Percentiles rank a stretch among this genome's conserved stretches.
Conservation (phyloP, 2,329 filamentous ascomycete genomes). For the Pestalotiopsis sp. region DNA sequence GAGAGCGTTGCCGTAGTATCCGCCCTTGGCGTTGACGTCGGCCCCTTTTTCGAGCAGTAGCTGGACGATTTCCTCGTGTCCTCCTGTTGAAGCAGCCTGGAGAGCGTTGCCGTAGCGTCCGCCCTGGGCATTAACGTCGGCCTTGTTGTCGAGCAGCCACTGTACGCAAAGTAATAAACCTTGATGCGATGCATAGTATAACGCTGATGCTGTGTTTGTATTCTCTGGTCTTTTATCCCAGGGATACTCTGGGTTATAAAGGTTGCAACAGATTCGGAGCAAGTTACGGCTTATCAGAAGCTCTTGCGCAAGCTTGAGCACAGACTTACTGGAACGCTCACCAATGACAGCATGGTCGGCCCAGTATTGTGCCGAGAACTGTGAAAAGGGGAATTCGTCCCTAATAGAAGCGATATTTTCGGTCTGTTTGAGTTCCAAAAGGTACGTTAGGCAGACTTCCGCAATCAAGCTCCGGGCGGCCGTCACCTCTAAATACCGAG, state of each 20-base stretch:
- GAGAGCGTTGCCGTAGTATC: too few relatives aligned
- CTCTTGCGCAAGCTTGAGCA: background rate
- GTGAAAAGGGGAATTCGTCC: background rate
- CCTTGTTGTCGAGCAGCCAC: background rate
- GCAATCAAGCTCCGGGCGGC: slow-evolving; percentile 22
- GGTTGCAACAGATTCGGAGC: background rate
- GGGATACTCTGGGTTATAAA: background rate
- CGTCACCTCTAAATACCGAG: too few relatives aligned
- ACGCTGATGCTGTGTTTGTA: background rate
- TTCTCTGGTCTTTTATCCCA: background rate
- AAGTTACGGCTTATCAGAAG: background rate
- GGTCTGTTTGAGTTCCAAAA: slow-evolving; percentile 14
- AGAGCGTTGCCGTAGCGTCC: slow-evolving; percentile 3
- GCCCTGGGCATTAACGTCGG: background rate
- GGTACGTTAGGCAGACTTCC: slow-evolving; percentile 27
- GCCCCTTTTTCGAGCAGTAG: too few relatives aligned
- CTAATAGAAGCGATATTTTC: background rate
- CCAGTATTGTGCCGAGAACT: slow-evolving; percentile 1
- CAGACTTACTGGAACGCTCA: background rate
- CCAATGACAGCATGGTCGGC: background rate
- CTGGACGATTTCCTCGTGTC: too few relatives aligned
- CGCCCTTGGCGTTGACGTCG: too few relatives aligned
- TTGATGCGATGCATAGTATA: background rate
- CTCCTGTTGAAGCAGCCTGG: too few relatives aligned
- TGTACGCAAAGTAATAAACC: background rate